A percentile compares a stretch with the other conserved stretches of the same genome.
These are phyloP conservation scores for Eutrema japonicum DNA, from an alignment of 345 rosid genomes.

Conservation along the genomic window DNA sequence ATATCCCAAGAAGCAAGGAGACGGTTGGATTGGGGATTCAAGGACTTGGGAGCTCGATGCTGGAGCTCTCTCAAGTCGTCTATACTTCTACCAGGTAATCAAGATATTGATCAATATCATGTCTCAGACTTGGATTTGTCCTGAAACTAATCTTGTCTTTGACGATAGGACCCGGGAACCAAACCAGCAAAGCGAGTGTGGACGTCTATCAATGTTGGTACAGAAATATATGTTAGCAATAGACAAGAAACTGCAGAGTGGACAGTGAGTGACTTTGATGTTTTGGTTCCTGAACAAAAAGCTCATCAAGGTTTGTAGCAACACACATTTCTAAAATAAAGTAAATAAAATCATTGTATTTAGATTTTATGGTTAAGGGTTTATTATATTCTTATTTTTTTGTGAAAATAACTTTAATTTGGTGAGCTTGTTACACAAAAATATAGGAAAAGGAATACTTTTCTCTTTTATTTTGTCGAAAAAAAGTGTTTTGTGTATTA, in stretches of 20 bases:
- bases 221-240: conserved; percentile 56
- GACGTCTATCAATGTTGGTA: conserved; percentile 55
- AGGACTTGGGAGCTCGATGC: conserved; percentile 58
- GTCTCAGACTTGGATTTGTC: neutral
- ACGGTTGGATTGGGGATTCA: conserved; percentile 54
- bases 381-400: too few species aligned
- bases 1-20: conserved; percentile 54
- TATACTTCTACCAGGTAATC: conserved; percentile 57
- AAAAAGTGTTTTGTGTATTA: conserved; percentile 24
- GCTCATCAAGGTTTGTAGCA: conserved; percentile 20
- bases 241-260: conserved; percentile 52
- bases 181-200: conserved; percentile 52
- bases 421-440: neutral
- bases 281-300: conserved; percentile 45
- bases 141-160: conserved; percentile 1
- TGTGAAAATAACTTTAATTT: neutral
- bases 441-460: conserved; percentile 10
- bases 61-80: conserved; percentile 54
- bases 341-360: too few species aligned
- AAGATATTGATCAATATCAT: neutral
- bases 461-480: neutral
- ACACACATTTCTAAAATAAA: neutral
- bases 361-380: too few species aligned
- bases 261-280: conserved; percentile 57
- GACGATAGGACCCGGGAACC: conserved; percentile 55